These are phyloP conservation scores for Cladophialophora exuberans DNA, from an alignment of 2,329 filamentous ascomycete species.

Conservation along the genomic window DNA sequence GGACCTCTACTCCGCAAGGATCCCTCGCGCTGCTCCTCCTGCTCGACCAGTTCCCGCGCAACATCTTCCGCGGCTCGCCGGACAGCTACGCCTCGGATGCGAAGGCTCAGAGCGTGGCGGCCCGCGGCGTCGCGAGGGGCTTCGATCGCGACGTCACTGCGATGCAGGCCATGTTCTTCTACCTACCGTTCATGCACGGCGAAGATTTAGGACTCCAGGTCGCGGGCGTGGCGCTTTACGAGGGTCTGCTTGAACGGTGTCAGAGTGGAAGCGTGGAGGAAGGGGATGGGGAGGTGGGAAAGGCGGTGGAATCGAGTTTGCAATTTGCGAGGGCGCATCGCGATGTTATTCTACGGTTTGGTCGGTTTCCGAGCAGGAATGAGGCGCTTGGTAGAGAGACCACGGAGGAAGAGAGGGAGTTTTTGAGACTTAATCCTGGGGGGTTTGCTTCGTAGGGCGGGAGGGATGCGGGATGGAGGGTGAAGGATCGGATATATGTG, in stretches of 20 bases:
- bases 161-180: conserved; percentile 32
- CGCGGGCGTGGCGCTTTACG: conserved; percentile 32
- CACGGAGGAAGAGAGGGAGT: conserved; percentile 25
- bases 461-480: too few relatives aligned
- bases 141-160: conserved; percentile 35
- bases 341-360: conserved; percentile 31
- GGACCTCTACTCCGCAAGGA: conserved; percentile 30
- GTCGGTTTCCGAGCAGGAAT: conserved; percentile 37
- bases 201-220: conserved; percentile 41
- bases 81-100: conserved; percentile 39
- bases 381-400: conserved; percentile 30
- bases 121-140: conserved; percentile 35
- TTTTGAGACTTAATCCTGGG: conserved; percentile 23
- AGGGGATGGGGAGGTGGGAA: conserved; percentile 19
- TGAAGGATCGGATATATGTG: background rate
- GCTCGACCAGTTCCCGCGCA: conserved; percentile 45
- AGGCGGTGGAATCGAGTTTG: conserved; percentile 28
- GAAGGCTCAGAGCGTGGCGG: conserved; percentile 35
- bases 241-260: conserved; percentile 30
- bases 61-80: conserved; percentile 40
- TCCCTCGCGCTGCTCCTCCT: conserved; percentile 43
- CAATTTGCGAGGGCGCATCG: conserved; percentile 31
- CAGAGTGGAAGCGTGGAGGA: conserved; percentile 12
- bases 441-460: conserved; percentile 22
- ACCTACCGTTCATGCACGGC: conserved; percentile 43